Base-by-base conservation (phyloP, 2,329 filamentous ascomycete species). In the Alternaria consortialis region DNA sequence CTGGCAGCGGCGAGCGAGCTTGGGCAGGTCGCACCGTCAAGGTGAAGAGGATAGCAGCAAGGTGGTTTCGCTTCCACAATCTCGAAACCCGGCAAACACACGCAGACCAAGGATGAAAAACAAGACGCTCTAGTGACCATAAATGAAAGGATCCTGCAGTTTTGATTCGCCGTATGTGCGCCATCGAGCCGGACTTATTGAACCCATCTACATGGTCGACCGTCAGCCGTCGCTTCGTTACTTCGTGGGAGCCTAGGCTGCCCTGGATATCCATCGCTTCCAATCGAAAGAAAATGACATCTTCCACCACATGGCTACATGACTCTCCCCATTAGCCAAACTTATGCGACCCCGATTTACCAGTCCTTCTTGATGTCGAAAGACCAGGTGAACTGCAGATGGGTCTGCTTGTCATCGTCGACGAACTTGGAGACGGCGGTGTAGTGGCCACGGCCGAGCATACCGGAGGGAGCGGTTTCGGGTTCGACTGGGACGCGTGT, bases 301-400 rank as follows among this genome's bases (percentile, higher is more conserved):
- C 46, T 57, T 47, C 48, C 55, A 48, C 60, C 56, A 63, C 58
- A 48, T 63, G 43, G 53, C 58, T 53, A 56, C 50, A 57, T 54
- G 56, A 31, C 15, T 32, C 55, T 34, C 48, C 27, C 32, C 42
- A 32, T 54, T 53, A 44, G 17, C 53, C 34, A 51, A 17, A 27
- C 12, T 12, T 25, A 13, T 34, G 39, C 36, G 20, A 53, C 20
- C 48, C 60, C 59, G 64, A 37, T 70, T 68, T 89, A 92, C 95
- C 95, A 98, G 79, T 97, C 92, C 87, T 98, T 99, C 82, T 91
- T 87, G 79, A 99, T 97, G 77, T 97, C 91, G 75, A 99, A 98
- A 64, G 90, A 89, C 95, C 95, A 99, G 74, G 97, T 91, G 80
- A 99, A 99, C 78, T 90, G 86, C 66, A 99, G 85, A 81, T 99